phyloP scores from a whole-genome alignment of 2,329 filamentous ascomycete species.

The Ceratocystis destructans region DNA sequence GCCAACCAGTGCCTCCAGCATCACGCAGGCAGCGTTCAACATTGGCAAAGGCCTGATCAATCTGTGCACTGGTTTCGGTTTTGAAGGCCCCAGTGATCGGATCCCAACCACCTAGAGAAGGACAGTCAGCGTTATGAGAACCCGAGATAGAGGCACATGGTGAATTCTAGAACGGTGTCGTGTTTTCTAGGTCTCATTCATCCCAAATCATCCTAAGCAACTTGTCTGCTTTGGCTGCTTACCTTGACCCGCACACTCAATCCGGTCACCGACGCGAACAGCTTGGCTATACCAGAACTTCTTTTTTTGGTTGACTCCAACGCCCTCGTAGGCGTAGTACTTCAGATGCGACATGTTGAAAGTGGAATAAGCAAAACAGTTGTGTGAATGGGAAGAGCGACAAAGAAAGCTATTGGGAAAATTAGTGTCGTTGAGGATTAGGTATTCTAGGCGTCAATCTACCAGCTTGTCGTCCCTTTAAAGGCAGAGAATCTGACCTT shows the following conservation, averaged over 20 bases:
- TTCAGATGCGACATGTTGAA: slow-evolving; percentile 24
- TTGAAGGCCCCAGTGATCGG: slow-evolving; percentile 23
- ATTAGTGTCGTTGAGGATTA: not conserved
- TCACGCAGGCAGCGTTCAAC: slow-evolving; percentile 37
- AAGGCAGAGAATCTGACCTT: too few species aligned
- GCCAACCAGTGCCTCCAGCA: slow-evolving; percentile 43
- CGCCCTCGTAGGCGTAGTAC: slow-evolving; percentile 27
- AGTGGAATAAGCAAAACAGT: too few species aligned
- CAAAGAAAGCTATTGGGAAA: not conserved
- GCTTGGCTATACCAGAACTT: slow-evolving; percentile 33
- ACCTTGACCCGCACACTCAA: slow-evolving; percentile 37
- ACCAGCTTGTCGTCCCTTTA: too few species aligned
- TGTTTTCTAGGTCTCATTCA: not conserved
- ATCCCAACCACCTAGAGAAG: slow-evolving; percentile 22
- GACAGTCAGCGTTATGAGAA: not conserved
- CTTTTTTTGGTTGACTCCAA: slow-evolving; percentile 25
- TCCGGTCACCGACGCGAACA: slow-evolving; percentile 35
- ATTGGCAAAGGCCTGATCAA: slow-evolving; percentile 43
- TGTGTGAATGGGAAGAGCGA: not conserved
- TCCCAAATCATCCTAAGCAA: not conserved
- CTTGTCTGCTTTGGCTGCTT: slow-evolving; percentile 9
- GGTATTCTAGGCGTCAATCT: too few species aligned
- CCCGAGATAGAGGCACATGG: not conserved
- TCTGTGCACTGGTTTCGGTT: slow-evolving; percentile 31
- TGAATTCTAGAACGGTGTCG: not conserved